Evolutionary conservation across 306 rosid species (phyloP).

Genomic region (Lotus japonicus): DNA sequence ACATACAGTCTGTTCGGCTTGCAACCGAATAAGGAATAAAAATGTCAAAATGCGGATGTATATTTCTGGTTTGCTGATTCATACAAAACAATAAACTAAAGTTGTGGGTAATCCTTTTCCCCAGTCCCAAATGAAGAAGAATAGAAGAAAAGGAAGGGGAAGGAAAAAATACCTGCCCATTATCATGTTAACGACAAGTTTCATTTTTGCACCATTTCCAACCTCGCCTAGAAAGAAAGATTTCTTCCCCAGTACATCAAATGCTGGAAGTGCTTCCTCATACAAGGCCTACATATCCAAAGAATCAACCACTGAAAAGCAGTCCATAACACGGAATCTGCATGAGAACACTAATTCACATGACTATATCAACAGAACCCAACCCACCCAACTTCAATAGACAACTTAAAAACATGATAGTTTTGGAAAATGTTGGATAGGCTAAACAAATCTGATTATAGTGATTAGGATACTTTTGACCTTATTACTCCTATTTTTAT

Average conservation of each 20-base stretch:
- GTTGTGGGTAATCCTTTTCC: too few species aligned
- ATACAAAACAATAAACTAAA: neutral
- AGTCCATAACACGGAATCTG: neutral
- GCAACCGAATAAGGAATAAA: neutral
- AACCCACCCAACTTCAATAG: neutral
- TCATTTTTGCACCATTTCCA: constrained; percentile 97
- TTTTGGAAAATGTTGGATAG: neutral
- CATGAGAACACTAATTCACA: neutral
- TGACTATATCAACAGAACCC: neutral
- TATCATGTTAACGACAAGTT: constrained; percentile 93
- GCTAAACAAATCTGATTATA: neutral
- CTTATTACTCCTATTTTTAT: neutral
- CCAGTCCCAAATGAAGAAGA: neutral
- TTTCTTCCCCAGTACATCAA: constrained; percentile 70
- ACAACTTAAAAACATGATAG: neutral
- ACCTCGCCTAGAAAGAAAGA: constrained; percentile 85
- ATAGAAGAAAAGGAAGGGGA: neutral
- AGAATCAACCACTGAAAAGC: neutral
- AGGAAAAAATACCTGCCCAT: constrained; percentile 74
- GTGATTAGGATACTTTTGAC: neutral
- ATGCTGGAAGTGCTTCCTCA: constrained; percentile 60
- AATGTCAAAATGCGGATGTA: neutral
- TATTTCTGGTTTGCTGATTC: constrained; percentile 3
- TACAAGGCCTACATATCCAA: constrained; percentile 47
- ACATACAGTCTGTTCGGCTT: neutral